Percentiles rank a stretch among this genome's conserved stretches.
Evolutionary conservation across 129 eudicot genomes (phyloP).

Genomic region (Artemisia argyi): DNA sequence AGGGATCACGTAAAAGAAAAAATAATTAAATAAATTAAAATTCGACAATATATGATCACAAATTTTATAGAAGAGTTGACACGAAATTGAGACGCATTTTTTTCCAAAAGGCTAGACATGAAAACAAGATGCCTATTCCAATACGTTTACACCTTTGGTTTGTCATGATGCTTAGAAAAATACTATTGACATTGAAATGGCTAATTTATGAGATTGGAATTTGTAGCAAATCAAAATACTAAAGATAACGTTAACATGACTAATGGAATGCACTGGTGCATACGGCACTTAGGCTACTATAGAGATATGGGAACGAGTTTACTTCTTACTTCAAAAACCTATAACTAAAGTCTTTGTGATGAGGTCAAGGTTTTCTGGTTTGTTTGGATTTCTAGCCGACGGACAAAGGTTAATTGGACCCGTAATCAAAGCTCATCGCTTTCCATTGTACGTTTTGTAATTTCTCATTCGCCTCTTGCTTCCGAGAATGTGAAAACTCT

Average conservation of each 20-base stretch:
- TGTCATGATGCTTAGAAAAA: neutral
- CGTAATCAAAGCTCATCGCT: too few species aligned
- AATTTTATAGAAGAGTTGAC: neutral
- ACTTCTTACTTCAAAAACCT: too few species aligned
- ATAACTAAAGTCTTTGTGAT: too few species aligned
- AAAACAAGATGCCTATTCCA: constrained; percentile 13
- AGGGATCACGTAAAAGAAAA: neutral
- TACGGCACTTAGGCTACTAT: too few species aligned
- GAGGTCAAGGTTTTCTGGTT: too few species aligned
- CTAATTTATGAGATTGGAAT: neutral
- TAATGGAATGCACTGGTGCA: neutral
- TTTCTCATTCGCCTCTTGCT: too few species aligned
- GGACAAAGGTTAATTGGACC: too few species aligned
- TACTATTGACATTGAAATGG: constrained; percentile 4
- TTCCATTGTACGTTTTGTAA: too few species aligned
- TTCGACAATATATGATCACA: constrained; percentile 4
- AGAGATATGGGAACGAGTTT: too few species aligned
- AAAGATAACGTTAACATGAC: constrained; percentile 1
- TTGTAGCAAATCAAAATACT: neutral
- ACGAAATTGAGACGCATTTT: constrained; percentile 6
- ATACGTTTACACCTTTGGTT: constrained; percentile 2
- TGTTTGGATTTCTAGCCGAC: too few species aligned
- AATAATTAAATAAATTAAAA: neutral
- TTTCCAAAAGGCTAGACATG: constrained; percentile 21
- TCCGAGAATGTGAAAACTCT: too few species aligned